Conservation (phyloP, 1,284 basidiomycete genomes). For the Leucocoprinus gongylophorus region DNA sequence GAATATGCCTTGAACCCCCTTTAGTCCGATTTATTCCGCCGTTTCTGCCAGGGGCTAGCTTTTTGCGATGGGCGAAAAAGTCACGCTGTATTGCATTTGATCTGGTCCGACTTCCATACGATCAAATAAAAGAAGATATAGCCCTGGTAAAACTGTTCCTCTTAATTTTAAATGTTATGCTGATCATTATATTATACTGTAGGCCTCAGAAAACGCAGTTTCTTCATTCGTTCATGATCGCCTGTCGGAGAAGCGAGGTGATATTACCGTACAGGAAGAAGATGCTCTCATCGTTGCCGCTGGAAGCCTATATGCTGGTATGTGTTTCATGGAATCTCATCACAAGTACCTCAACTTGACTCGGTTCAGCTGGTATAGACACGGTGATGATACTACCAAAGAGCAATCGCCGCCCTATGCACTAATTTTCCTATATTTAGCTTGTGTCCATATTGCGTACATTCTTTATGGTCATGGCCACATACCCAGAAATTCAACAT, state of each 20-base stretch:
- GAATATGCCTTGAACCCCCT: not conserved
- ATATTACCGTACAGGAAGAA: not conserved
- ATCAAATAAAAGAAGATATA: not conserved
- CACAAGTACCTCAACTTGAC: no score
- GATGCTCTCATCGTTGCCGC: not conserved
- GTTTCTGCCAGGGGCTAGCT: not conserved
- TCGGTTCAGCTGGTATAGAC: no score
- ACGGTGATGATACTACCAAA: no score
- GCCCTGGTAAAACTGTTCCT: not conserved
- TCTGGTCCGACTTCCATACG: not conserved
- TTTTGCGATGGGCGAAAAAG: not conserved
- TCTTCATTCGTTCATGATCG: not conserved
- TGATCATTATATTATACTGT: not conserved
- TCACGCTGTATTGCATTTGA: not conserved
- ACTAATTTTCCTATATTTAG: not conserved
- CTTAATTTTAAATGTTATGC: not conserved
- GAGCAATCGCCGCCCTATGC: not conserved
- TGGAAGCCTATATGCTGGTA: constrained; percentile 5
- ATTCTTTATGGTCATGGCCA: constrained; percentile 1
- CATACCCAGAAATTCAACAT: not conserved
- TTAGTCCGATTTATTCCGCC: not conserved
- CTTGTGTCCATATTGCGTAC: not conserved
- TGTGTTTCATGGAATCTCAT: not conserved
- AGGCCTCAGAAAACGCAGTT: not conserved
- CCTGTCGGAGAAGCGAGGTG: not conserved